phyloP scores from a whole-genome alignment of 1,284 basidiomycete species.

The Cryptococcus hybrid region DNA sequence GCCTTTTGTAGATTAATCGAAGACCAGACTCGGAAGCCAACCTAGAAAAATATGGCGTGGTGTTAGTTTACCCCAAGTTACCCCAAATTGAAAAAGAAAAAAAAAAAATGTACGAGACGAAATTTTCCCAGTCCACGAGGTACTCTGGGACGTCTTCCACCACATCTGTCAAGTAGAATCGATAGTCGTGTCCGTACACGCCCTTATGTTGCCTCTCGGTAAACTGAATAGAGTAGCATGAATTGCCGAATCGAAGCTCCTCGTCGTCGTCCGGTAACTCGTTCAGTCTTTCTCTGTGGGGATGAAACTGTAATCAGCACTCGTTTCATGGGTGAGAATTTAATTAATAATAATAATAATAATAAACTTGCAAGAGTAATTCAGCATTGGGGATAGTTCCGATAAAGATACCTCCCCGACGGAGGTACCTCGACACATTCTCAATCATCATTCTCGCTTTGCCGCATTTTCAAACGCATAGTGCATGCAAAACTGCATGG shows the following conservation, averaged over 20 bases:
- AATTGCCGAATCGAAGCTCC: constrained; percentile 83
- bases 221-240: constrained; percentile 84
- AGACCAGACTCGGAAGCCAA: constrained; percentile 66
- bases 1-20: constrained; percentile 71
- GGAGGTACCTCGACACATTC: constrained; percentile 80
- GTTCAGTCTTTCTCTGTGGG: constrained; percentile 62
- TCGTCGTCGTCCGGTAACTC: constrained; percentile 59
- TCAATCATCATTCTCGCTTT: constrained; percentile 86
- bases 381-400: constrained; percentile 92
- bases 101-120: constrained; percentile 65
- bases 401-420: constrained; percentile 81
- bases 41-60: no score
- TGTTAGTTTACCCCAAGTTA: no score
- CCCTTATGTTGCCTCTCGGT: constrained; percentile 63
- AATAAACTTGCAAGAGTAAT: constrained; percentile 64
- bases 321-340: background rate
- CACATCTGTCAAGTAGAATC: constrained; percentile 90
- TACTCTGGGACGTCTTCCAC: constrained; percentile 98
- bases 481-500: constrained; percentile 99
- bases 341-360: background rate
- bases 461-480: constrained; percentile 90
- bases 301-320: background rate
- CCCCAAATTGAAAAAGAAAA: no score
- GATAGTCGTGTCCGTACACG: constrained; percentile 85
- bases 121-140: constrained; percentile 90